Conservation (phyloP, 495 filamentous ascomycete species). For the Xylaria longipes region DNA sequence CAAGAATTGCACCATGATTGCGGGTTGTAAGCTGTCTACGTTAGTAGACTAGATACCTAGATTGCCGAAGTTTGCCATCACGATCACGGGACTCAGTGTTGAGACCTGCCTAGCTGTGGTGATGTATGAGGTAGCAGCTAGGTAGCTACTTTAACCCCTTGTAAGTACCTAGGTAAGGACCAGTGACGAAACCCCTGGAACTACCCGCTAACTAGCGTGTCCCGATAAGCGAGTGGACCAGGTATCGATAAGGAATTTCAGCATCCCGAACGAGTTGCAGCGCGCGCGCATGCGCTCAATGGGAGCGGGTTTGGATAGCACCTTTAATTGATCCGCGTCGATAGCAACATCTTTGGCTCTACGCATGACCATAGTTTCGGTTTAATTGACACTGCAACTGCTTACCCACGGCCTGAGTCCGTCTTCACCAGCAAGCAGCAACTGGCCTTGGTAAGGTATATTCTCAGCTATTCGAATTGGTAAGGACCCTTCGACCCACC, state of each 20-base stretch:
- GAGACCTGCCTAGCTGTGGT: neutral
- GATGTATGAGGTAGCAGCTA: neutral
- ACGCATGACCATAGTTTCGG: constrained; percentile 12
- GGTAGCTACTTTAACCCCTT: constrained; percentile 14
- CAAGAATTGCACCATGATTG: neutral
- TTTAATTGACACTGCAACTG: neutral
- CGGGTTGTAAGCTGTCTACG: neutral
- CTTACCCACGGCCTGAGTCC: neutral
- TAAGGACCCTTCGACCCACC: neutral
- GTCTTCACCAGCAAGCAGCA: neutral
- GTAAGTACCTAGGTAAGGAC: neutral
- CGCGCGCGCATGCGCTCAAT: neutral
- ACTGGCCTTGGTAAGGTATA: neutral
- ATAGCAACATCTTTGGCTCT: neutral
- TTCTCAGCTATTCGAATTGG: neutral
- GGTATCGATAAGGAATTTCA: constrained; percentile 38
- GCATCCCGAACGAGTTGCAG: neutral
- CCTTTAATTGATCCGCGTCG: neutral
- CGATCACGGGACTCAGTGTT: neutral
- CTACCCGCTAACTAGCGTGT: constrained; percentile 33
- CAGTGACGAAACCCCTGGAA: constrained; percentile 15
- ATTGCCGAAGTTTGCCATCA: neutral
- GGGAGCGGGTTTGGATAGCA: neutral
- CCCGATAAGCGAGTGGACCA: constrained; percentile 35
- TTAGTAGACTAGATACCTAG: too few species aligned